These are phyloP conservation scores for Eimeria brunetti DNA, from an alignment of 169 alveolate genomes.

Conservation along the genomic window DNA sequence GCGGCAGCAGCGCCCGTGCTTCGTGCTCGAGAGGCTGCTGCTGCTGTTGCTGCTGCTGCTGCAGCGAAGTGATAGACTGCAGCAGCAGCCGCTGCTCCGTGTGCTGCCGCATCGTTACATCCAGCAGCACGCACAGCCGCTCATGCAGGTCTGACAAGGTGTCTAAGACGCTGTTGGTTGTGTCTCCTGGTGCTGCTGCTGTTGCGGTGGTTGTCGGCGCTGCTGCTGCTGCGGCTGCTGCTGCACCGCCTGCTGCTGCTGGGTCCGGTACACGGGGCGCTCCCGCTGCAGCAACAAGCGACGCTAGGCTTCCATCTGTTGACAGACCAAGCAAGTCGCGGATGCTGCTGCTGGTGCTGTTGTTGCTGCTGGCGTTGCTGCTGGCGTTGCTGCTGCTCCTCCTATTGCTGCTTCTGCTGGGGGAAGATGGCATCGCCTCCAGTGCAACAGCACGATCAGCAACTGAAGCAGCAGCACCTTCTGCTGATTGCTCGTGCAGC, in stretches of 20 bases:
- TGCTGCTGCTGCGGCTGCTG: background rate
- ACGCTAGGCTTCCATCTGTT: background rate
- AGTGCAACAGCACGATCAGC: background rate
- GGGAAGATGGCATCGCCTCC: background rate
- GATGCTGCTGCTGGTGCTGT: background rate
- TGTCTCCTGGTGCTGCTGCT: background rate
- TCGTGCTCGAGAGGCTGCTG: background rate
- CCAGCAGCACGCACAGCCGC: slow-evolving; percentile 18
- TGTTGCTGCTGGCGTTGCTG: background rate
- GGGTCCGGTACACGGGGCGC: background rate
- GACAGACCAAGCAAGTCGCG: background rate
- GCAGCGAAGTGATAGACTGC: slow-evolving; percentile 26
- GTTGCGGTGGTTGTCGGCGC: background rate
- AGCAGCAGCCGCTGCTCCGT: slow-evolving; percentile 50
- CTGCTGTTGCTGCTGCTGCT: slow-evolving; percentile 46
- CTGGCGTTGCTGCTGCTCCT: background rate
- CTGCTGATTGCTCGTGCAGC: slow-evolving; percentile 1
- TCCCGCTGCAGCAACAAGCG: slow-evolving; percentile 21
- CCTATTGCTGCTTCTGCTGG: slow-evolving; percentile 10
- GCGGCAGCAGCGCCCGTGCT: background rate
- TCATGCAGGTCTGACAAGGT: slow-evolving; percentile 16
- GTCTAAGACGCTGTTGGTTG: slow-evolving; percentile 20
- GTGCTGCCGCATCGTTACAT: slow-evolving; percentile 57
- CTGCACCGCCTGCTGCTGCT: background rate
- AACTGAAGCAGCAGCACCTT: background rate